Percentiles rank a stretch among this genome's conserved stretches.
These are phyloP conservation scores for Lonicera japonica DNA, from an alignment of 129 eudicot genomes.

Conservation along the genomic window DNA sequence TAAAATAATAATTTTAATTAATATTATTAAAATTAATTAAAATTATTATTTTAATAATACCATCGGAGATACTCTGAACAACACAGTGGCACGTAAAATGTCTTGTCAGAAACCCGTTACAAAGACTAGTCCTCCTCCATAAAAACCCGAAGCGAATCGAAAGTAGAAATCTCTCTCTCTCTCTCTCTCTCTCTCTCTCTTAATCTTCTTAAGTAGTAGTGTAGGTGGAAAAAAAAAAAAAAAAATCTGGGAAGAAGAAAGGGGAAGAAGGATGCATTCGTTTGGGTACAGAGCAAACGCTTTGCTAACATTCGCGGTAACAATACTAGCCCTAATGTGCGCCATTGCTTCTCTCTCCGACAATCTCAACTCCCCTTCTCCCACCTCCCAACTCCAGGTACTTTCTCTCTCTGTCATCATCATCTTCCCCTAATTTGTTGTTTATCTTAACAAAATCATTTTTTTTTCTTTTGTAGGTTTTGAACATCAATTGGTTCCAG, in stretches of 20 bases:
- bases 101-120: too few relatives aligned
- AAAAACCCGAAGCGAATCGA: too few relatives aligned
- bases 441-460: neutral
- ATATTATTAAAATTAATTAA: too few relatives aligned
- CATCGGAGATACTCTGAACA: too few relatives aligned
- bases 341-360: slow-evolving; percentile 79
- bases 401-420: neutral
- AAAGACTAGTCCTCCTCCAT: too few relatives aligned
- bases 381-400: slow-evolving; percentile 53
- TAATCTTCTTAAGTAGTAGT: too few relatives aligned
- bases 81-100: too few relatives aligned
- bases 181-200: too few relatives aligned
- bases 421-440: too few relatives aligned
- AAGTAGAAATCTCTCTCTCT: too few relatives aligned
- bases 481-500: slow-evolving; percentile 68
- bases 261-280: slow-evolving; percentile 51
- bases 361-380: slow-evolving; percentile 59
- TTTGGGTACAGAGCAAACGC: slow-evolving; percentile 80
- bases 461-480: slow-evolving; percentile 32
- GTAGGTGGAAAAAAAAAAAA: neutral
- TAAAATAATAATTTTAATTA: too few relatives aligned
- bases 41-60: too few relatives aligned
- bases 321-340: slow-evolving; percentile 70
- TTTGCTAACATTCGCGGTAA: slow-evolving; percentile 57
- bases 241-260: neutral